These are phyloP conservation scores for Teratosphaeria viscida DNA, from an alignment of 2,329 filamentous ascomycete species.

Conservation along the genomic window DNA sequence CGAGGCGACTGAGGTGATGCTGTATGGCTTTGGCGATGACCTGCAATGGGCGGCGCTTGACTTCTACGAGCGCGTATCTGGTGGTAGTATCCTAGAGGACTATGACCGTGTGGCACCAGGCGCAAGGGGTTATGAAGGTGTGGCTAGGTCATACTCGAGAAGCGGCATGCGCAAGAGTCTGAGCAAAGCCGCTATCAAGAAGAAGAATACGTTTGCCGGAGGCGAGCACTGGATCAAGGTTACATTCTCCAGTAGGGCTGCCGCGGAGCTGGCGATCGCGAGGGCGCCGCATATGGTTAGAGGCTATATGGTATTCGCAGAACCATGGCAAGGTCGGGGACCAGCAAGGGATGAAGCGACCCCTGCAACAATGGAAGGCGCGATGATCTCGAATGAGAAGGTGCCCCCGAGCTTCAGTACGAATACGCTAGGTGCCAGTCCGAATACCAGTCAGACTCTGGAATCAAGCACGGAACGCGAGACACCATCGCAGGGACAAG, in stretches of 20 bases:
- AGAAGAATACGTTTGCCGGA: conserved; percentile 71
- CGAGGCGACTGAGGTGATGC: conserved; percentile 65
- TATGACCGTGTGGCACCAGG: conserved; percentile 77
- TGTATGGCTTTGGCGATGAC: conserved; percentile 69
- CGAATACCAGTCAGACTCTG: background rate
- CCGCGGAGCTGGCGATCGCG: conserved; percentile 39
- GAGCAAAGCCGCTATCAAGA: conserved; percentile 60
- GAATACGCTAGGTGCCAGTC: conserved; percentile 18
- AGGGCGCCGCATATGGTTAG: conserved; percentile 37
- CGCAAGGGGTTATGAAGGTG: conserved; percentile 55
- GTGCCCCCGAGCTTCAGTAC: conserved; percentile 24
- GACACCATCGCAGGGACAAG: conserved; percentile 1
- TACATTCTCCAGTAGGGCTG: conserved; percentile 40
- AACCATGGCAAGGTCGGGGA: conserved; percentile 35
- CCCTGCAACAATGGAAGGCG: conserved; percentile 27
- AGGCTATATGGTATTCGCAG: conserved; percentile 38
- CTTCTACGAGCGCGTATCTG: conserved; percentile 75
- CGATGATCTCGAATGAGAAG: conserved; percentile 17
- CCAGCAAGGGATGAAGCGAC: conserved; percentile 35
- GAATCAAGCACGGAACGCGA: conserved; percentile 1
- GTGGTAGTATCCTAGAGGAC: conserved; percentile 78
- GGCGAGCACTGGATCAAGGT: conserved; percentile 79
- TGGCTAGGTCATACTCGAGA: conserved; percentile 61
- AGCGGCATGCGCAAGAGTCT: conserved; percentile 58
- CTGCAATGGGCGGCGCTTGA: conserved; percentile 73